Evolutionary conservation across 371 early-diverging fungal genomes (phyloP).

Genomic region (Mortierella sp.): DNA sequence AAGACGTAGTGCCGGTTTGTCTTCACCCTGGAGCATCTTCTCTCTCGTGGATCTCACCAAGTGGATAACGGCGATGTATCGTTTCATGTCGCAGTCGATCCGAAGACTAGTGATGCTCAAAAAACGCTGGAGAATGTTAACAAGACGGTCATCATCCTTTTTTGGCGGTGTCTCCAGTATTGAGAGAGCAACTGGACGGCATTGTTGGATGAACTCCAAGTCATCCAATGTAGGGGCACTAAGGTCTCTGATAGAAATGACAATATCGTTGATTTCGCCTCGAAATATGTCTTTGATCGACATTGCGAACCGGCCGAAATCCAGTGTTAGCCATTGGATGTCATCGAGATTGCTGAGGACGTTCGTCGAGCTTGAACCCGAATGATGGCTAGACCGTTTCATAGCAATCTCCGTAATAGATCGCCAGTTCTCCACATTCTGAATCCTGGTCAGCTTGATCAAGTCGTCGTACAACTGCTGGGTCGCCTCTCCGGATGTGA

Average conservation of each 20-base stretch:
- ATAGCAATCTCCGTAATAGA: background rate
- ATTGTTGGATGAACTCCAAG: background rate
- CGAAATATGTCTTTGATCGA: too few species aligned
- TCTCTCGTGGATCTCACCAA: too few species aligned
- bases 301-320: too few species aligned
- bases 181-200: background rate
- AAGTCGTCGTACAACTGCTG: conserved; percentile 9
- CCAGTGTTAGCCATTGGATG: too few species aligned
- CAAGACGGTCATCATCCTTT: background rate
- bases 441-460: background rate
- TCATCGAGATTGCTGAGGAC: too few species aligned
- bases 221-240: background rate
- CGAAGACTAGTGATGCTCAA: background rate
- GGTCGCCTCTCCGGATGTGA: background rate
- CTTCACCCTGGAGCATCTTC: too few species aligned
- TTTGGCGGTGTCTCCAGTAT: background rate
- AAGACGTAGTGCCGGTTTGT: too few species aligned
- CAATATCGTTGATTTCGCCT: too few species aligned
- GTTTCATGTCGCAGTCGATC: too few species aligned
- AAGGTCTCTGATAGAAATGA: too few species aligned
- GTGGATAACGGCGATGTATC: too few species aligned
- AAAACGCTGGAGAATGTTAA: background rate
- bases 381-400: background rate
- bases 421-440: background rate
- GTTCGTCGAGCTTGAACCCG: too few species aligned